Percentiles rank a stretch among this genome's conserved stretches.
Evolutionary conservation across 768 basidiomycete genomes (phyloP).

Genomic region (Mycena rebaudengoi): DNA sequence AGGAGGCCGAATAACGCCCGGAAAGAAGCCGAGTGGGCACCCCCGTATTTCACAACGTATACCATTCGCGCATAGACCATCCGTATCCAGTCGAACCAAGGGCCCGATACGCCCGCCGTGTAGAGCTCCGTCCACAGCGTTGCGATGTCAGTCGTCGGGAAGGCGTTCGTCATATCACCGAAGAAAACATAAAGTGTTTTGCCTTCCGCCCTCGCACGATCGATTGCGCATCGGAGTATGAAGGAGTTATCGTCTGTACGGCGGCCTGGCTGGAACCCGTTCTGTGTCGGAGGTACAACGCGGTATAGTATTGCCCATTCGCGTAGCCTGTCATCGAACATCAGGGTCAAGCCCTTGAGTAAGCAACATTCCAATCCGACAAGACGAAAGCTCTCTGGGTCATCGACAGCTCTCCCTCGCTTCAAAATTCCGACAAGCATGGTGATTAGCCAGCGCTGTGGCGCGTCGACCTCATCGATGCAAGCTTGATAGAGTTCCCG

Average conservation of each 20-base stretch:
- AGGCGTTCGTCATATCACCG: background rate
- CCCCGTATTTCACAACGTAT: background rate
- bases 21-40: background rate
- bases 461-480: background rate
- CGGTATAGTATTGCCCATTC: background rate
- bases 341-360: background rate
- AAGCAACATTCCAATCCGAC: slow-evolving; percentile 7
- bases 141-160: background rate
- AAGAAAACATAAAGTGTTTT: no score
- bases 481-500: background rate
- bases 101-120: background rate
- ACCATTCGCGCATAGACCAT: background rate
- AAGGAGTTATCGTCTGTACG: background rate
- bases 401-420: background rate
- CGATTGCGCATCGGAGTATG: background rate
- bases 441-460: background rate
- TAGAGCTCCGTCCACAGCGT: background rate
- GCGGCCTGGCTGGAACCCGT: no score
- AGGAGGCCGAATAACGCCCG: background rate
- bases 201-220: background rate
- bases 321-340: background rate
- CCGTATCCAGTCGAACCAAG: background rate
- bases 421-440: background rate
- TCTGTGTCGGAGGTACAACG: background rate
- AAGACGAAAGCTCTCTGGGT: background rate